Base-by-base conservation (phyloP, 805 yeast genomes). In the Groenewaldozyma tartarivorans region DNA sequence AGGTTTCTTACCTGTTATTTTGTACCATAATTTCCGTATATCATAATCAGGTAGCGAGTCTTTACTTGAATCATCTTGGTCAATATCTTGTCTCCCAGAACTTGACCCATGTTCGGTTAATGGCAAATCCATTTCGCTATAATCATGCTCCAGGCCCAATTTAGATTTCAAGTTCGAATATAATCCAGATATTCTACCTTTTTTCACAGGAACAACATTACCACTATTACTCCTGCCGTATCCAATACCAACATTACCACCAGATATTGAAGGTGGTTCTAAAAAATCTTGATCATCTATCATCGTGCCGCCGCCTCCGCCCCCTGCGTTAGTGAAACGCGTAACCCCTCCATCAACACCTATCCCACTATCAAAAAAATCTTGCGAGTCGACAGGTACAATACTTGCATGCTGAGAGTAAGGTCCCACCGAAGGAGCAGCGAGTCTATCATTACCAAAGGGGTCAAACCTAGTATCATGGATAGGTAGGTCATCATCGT, bases 1-100 rank as follows among this genome's bases (percentile, higher is more conserved):
- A 11, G 42, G 42, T 33, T 47, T 47, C 17, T 51, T 45, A 16
- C 66, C 48, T 18, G 56, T 35, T 19, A 65, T 35, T 24, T 51
- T 46, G 35, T 45, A 39, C 56, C 60, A 63, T 13, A 57, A 38
- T 17, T 53, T 44, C 2, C 63, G 52, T 31, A 63, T 54, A 39
- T 63, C 66, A 45, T 61, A 62, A 32, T 56, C 58, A 13, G 47
- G 47, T n/a, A n/a, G n/a, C n/a, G 22, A 32, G 19, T 39, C 42
- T 35, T 47, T 46, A n/a, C 41, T 44, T 13, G 38, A 33, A 13
- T 47, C 40, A 9, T 41, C 45, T 9, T 42, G 50, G 17, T 16
- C 20, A 47, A 36, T 29, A 18, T 35, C 35, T 7, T 35, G 30
- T 9, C 16, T 19, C 3, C 16, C 15, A 17, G n/a, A 11, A 17